A percentile compares a stretch with the other conserved stretches of the same genome.
phyloP scores from a whole-genome alignment of 768 basidiomycete genomes.

The Tephrocybe sp. region DNA sequence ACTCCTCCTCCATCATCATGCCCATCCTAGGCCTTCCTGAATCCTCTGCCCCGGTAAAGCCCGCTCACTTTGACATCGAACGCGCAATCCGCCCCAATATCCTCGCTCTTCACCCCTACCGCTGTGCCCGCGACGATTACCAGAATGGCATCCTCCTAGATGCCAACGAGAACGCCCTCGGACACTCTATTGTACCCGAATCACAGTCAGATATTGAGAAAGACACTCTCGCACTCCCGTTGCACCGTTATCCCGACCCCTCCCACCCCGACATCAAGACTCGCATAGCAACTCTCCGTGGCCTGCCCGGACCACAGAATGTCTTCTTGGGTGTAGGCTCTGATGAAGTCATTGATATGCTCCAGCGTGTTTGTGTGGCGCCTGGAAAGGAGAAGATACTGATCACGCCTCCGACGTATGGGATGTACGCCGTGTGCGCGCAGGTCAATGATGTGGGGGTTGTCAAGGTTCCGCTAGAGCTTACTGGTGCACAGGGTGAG shows the following conservation, averaged over 20 bases:
- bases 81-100: slow-evolving; percentile 91
- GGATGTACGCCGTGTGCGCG: slow-evolving; percentile 95
- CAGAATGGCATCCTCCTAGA: slow-evolving; percentile 89
- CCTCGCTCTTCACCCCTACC: slow-evolving; percentile 86
- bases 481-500: slow-evolving; percentile 61
- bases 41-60: slow-evolving; percentile 43
- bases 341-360: slow-evolving; percentile 93
- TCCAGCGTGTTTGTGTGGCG: slow-evolving; percentile 86
- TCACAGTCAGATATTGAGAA: slow-evolving; percentile 29
- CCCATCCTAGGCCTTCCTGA: slow-evolving; percentile 62
- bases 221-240: slow-evolving; percentile 45
- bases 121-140: slow-evolving; percentile 97
- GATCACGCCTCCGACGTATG: slow-evolving; percentile 94
- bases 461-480: slow-evolving; percentile 71
- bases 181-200: slow-evolving; percentile 67
- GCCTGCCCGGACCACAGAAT: slow-evolving; percentile 59
- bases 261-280: slow-evolving; percentile 78
- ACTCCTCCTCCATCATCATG: slow-evolving; percentile 35
- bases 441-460: slow-evolving; percentile 92
- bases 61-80: slow-evolving; percentile 85
- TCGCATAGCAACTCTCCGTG: slow-evolving; percentile 72
- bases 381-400: slow-evolving; percentile 83
- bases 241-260: slow-evolving; percentile 95
- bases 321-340: slow-evolving; percentile 96
- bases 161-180: slow-evolving; percentile 96